Base-by-base conservation (phyloP, 2,329 filamentous ascomycete genomes). In the Alternaria sp. region DNA sequence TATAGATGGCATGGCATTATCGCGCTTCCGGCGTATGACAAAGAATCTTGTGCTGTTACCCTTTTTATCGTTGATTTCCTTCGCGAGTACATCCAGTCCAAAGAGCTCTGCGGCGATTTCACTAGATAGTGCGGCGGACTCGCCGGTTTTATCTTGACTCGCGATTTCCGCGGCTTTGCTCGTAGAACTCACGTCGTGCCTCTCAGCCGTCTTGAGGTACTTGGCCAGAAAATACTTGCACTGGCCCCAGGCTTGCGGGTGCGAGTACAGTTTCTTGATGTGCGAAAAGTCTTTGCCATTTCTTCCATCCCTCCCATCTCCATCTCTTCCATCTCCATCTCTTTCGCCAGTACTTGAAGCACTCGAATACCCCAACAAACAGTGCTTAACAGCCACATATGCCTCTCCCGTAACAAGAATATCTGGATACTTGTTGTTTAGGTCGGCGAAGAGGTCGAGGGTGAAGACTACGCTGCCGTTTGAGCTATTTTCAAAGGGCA, bases 161-260 rank as follows among this genome's bases (percentile, higher is more conserved):
- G 84, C 83, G 13, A 96, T 86, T 80, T 95, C 89, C 1, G 94
- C 95, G 0, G 93, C 96, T 67, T 89, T 90, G 70, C 91, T 94
- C 6, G 96, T 99, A 26, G 91, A 96, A 64, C 89, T 91, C 46
- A 93, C 90, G 76, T 98, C 94, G 63, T 95, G 87, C 56, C 90
- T 86, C 81, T 97, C 93, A n/a, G 90, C 85, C 47, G 88, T 88
- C 70, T 89, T 89, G 65, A 97, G 87, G 72, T 92, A 84, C 26
- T 85, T 83, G 9, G 85, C 84, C 25, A 97, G 86, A 80, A 97
- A 97, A 9, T 77, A 80, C 47, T 89, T 89, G 80, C 94, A 97
- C 82, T 99, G 96, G 25, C 93, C 93, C 85, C 96, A 97, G 26
- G 93, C 96, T 81, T 99, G 96, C 10, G 95, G 94, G 80, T 99